Conservation (phyloP, 805 yeast genomes). For the Candida peoriensis region DNA sequence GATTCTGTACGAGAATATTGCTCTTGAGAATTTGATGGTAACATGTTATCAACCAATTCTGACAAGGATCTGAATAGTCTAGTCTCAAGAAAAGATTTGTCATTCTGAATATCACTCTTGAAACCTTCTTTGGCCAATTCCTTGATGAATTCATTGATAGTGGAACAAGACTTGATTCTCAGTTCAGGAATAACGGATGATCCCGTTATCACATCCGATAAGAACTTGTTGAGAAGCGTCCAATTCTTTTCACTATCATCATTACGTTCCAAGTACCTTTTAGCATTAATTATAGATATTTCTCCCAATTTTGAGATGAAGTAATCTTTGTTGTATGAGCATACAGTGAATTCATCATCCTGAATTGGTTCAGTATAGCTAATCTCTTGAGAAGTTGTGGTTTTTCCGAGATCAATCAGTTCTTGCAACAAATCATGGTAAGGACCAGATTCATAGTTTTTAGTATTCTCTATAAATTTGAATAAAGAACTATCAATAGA, state of each 20-base stretch:
- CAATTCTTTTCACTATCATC: constrained; percentile 42
- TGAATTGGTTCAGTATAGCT: constrained; percentile 20
- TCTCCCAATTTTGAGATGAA: constrained; percentile 50
- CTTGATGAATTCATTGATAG: constrained; percentile 47
- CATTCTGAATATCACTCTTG: neutral
- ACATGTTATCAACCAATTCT: constrained; percentile 37
- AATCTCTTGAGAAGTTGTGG: constrained; percentile 10
- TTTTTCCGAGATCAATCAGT: constrained; percentile 38
- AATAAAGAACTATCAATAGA: constrained; percentile 50
- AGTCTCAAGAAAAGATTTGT: constrained; percentile 33
- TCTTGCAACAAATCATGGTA: constrained; percentile 44
- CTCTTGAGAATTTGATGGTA: constrained; percentile 24
- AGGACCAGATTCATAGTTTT: constrained; percentile 46
- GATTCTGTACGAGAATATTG: constrained; percentile 52
- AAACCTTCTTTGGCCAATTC: constrained; percentile 23
- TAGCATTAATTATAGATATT: constrained; percentile 45
- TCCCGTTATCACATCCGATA: constrained; percentile 40
- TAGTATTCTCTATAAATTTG: constrained; percentile 62
- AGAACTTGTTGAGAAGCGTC: constrained; percentile 40
- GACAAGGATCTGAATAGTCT: constrained; percentile 46
- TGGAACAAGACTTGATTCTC: constrained; percentile 43
- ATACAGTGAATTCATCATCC: constrained; percentile 23
- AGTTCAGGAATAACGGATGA: constrained; percentile 37
- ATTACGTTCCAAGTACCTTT: constrained; percentile 38
- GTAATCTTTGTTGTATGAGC: constrained; percentile 53